Evolutionary conservation across 2,329 filamentous ascomycete genomes (phyloP).

Genomic region (Trichoderma sp.): DNA sequence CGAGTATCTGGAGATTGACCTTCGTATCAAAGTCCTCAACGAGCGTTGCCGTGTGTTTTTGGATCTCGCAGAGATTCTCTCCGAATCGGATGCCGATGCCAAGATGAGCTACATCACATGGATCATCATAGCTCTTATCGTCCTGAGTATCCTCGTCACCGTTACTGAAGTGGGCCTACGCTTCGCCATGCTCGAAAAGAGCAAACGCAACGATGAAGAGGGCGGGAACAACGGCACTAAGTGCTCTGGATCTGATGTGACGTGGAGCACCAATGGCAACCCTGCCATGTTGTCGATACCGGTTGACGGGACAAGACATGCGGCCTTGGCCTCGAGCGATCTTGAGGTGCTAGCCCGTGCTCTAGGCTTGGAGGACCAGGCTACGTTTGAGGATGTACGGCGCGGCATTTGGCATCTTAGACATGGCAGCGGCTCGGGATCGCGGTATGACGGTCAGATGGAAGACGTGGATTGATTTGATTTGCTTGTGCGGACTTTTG

Average conservation of each 20-base stretch:
- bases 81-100: conserved; percentile 85
- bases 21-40: conserved; percentile 92
- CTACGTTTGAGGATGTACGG: conserved; percentile 37
- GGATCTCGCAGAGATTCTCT: conserved; percentile 91
- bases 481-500: background rate
- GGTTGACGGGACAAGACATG: background rate
- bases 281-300: conserved; percentile 20
- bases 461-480: conserved; percentile 2
- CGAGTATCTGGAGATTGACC: conserved; percentile 96
- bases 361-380: conserved; percentile 36
- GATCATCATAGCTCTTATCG: conserved; percentile 95
- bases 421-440: conserved; percentile 19
- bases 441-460: background rate
- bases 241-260: conserved; percentile 18
- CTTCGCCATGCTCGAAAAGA: conserved; percentile 65
- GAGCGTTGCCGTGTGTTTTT: conserved; percentile 95
- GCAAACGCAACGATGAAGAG: conserved; percentile 26
- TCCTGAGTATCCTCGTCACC: conserved; percentile 87
- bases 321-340: conserved; percentile 29
- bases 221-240: conserved; percentile 21
- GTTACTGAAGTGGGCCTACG: conserved; percentile 84
- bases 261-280: conserved; percentile 21
- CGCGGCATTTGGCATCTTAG: conserved; percentile 34
- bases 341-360: conserved; percentile 37
- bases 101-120: conserved; percentile 97